phyloP scores from a whole-genome alignment of 345 rosid species.

The Heritiera fomes region DNA sequence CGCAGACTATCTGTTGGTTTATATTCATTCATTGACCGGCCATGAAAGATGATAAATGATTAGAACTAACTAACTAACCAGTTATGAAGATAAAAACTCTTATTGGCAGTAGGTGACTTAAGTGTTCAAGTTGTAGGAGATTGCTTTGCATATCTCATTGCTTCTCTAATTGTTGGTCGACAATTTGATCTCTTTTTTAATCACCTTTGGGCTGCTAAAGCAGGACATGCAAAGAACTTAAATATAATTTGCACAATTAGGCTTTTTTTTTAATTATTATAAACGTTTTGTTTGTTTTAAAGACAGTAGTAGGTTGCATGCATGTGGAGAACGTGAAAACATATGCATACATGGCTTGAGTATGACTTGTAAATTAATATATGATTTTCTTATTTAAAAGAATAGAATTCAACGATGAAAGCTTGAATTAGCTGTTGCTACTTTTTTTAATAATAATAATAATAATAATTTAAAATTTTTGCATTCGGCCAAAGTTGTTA shows the following conservation, averaged over 20 bases:
- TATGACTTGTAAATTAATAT: no score
- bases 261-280: neutral
- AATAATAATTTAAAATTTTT: no score
- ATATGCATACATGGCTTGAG: neutral
- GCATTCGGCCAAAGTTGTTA: no score
- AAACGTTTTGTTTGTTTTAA: no score
- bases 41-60: neutral
- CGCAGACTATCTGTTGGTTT: neutral
- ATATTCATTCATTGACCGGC: neutral
- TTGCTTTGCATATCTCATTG: neutral
- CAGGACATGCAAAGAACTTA: neutral
- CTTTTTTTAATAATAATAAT: no score
- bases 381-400: no score
- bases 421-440: no score
- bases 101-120: neutral
- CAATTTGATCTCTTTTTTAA: neutral
- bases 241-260: neutral
- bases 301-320: neutral
- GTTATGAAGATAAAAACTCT: neutral
- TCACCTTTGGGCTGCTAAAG: neutral
- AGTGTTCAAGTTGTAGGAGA: neutral
- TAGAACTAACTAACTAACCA: no score
- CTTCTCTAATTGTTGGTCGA: neutral
- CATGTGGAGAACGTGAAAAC: neutral
- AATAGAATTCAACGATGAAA: no score